Evolutionary conservation across 2,329 filamentous ascomycete species (phyloP).

Genomic region (Exophiala bonariae): DNA sequence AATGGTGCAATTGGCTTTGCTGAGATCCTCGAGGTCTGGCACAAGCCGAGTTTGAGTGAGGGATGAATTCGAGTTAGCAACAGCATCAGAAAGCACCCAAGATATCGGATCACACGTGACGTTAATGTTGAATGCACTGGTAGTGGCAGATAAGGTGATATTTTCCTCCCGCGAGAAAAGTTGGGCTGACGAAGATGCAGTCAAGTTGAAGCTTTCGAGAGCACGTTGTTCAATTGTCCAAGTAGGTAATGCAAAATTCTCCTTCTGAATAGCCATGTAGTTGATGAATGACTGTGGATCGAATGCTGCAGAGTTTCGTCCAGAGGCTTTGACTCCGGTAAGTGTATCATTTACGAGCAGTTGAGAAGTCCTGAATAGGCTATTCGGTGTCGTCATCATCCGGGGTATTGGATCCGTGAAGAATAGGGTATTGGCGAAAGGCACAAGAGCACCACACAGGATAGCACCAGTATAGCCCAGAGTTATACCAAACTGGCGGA

Average conservation of each 20-base stretch:
- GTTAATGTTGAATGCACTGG: not conserved
- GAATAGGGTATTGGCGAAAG: constrained; percentile 1
- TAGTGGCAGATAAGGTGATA: not conserved
- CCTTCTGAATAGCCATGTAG: not conserved
- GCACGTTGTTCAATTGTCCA: constrained; percentile 1
- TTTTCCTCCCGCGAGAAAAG: not conserved
- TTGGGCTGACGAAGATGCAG: not conserved
- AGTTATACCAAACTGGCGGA: not conserved
- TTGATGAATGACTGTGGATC: too few species aligned
- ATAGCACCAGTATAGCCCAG: constrained; percentile 1
- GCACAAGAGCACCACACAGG: not conserved
- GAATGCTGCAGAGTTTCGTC: too few species aligned
- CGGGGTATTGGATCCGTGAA: too few species aligned
- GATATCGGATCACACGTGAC: not conserved
- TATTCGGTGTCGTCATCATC: too few species aligned
- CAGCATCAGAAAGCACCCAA: not conserved
- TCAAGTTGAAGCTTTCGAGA: not conserved
- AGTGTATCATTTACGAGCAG: too few species aligned
- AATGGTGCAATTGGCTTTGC: too few species aligned
- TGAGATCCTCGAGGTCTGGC: too few species aligned
- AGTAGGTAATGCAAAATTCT: not conserved
- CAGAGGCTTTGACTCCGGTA: too few species aligned
- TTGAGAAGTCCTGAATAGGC: too few species aligned
- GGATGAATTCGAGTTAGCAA: too few species aligned
- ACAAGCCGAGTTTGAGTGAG: too few species aligned